A percentile compares a stretch with the other conserved stretches of the same genome.
Conservation (phyloP, 2,329 filamentous ascomycete genomes). For the Alternaria consortialis region DNA sequence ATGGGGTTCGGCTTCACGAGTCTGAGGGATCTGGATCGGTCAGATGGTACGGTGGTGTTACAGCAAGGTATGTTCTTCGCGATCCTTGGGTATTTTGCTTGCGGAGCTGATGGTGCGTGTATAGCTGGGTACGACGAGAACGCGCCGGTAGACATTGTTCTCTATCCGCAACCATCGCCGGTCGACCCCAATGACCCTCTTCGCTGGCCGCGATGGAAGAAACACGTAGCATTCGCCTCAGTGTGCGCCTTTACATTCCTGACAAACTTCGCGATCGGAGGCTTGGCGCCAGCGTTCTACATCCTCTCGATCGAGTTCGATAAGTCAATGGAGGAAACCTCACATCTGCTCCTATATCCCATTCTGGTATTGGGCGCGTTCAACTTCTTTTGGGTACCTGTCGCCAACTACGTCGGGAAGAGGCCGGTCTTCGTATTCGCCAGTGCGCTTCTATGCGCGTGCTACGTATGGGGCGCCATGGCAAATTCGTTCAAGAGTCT, state of each 20-base stretch:
- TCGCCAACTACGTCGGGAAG: conserved; percentile 59
- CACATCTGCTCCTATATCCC: conserved; percentile 50
- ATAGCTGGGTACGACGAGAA: conserved; percentile 3
- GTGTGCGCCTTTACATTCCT: conserved; percentile 59
- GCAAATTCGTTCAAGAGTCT: conserved; percentile 54
- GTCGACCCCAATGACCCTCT: conserved; percentile 61
- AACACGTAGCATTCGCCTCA: conserved; percentile 47
- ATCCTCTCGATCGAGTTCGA: conserved; percentile 57
- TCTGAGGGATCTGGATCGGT: conserved; percentile 49
- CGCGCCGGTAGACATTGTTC: conserved; percentile 42
- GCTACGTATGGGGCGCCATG: conserved; percentile 59
- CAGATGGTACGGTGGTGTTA: conserved; percentile 53
- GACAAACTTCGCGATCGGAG: conserved; percentile 58
- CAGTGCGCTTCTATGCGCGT: conserved; percentile 55
- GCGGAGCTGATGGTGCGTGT: conserved; percentile 1
- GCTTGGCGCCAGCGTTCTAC: conserved; percentile 56
- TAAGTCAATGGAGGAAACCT: conserved; percentile 57
- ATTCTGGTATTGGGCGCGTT: conserved; percentile 61
- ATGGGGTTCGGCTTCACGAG: conserved; percentile 47
- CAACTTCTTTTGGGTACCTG: conserved; percentile 63
- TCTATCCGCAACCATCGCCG: conserved; percentile 59
- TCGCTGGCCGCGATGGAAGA: conserved; percentile 59
- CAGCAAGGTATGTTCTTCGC: conserved; percentile 28
- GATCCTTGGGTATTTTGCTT: not conserved
- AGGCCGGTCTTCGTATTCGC: conserved; percentile 58